Base-by-base conservation (phyloP, 2,329 filamentous ascomycete species). In the Orbilia blumenaviensis region DNA sequence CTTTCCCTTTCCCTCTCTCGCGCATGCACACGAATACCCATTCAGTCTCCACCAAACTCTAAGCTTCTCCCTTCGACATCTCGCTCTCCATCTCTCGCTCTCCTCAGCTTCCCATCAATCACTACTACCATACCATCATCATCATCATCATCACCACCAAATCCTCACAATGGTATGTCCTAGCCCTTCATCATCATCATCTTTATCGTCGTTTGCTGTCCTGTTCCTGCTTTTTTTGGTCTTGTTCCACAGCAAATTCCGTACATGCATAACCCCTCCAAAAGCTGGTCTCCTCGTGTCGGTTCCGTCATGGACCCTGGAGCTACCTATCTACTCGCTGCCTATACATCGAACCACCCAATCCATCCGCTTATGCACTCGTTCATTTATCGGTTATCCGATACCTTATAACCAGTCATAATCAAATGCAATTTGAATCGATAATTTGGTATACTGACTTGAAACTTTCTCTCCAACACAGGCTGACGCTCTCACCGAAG, bases 401-500 rank as follows among this genome's bases (percentile, higher is more conserved):
- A 6, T 36, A 23, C 16, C 50, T 56, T 56, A 14, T 34, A 34
- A 52, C n/a, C 16, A 2, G 23, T n/a, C n/a, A n/a, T n/a, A n/a
- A n/a, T n/a, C n/a, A n/a, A n/a, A n/a, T n/a, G n/a, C n/a, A n/a
- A n/a, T n/a, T n/a, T n/a, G n/a, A n/a, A n/a, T n/a, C n/a, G n/a
- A n/a, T n/a, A n/a, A n/a, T n/a, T n/a, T n/a, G 36, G n/a, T 41
- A 41, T 2, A 27, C 42, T 14, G 1, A 25, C 12, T 36, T n/a
- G n/a, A n/a, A 46, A 34, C 69, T 54, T 66, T 66, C 36, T n/a
- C n/a, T 18, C 16, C 48, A 54, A 27, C 27, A 72, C 84, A 98
- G 94, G 94, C 94, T 84, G 95, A 99, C 85, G 94, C 94, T 85
- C 91, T 99, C 83, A 98, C 95, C 82, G 95, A 99, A 89, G 95